These are phyloP conservation scores for Aschersonia sp. DNA, from an alignment of 2,329 filamentous ascomycete genomes.

Conservation along the genomic window DNA sequence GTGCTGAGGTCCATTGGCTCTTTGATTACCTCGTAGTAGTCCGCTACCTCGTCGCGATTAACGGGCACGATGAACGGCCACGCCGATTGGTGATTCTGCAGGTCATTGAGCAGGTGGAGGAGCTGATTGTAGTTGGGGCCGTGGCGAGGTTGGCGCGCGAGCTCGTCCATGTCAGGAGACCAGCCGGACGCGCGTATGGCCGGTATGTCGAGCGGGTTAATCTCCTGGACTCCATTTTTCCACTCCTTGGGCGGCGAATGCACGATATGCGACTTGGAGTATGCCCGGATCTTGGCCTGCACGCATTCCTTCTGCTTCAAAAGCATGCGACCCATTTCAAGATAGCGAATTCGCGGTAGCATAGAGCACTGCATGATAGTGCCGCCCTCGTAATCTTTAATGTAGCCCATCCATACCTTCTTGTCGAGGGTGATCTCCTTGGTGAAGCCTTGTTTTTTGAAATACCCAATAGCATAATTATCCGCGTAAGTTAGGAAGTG, in stretches of 20 bases:
- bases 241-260: constrained; percentile 78
- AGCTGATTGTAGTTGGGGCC: constrained; percentile 94
- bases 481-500: constrained; percentile 98
- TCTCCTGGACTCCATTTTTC: constrained; percentile 58
- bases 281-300: constrained; percentile 85
- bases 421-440: constrained; percentile 93
- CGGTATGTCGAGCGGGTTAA: constrained; percentile 75
- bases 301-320: constrained; percentile 95
- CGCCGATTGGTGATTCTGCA: constrained; percentile 83
- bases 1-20: constrained; percentile 94
- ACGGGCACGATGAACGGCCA: constrained; percentile 95
- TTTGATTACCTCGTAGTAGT: constrained; percentile 97
- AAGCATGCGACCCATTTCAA: constrained; percentile 85
- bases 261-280: constrained; percentile 76
- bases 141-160: constrained; percentile 86
- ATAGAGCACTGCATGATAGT: constrained; percentile 99
- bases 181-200: constrained; percentile 88
- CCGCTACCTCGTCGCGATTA: constrained; percentile 90
- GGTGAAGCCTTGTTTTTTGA: constrained; percentile 98
- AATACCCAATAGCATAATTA: constrained; percentile 97
- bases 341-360: constrained; percentile 87
- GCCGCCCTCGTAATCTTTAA: constrained; percentile 97
- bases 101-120: constrained; percentile 80
- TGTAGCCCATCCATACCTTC: constrained; percentile 96
- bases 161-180: constrained; percentile 95